These are phyloP conservation scores for Ceratonia siliqua DNA, from an alignment of 306 rosid genomes.

Conservation along the genomic window DNA sequence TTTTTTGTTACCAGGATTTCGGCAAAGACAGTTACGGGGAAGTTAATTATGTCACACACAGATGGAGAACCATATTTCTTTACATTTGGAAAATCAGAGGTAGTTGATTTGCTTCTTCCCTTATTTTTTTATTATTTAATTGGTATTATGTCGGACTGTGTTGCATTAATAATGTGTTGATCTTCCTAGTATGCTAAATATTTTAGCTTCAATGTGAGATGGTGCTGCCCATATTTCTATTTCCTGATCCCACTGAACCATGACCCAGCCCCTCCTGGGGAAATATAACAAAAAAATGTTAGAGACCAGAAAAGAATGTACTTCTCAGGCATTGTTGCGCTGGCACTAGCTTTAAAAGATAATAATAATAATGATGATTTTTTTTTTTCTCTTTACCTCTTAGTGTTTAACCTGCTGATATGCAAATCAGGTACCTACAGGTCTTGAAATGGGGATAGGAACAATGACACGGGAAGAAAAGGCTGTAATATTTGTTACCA, in stretches of 20 bases:
- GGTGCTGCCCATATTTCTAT: constrained; percentile 3
- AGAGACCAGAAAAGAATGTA: background rate
- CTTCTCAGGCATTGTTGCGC: constrained; percentile 25
- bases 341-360: constrained; percentile 6
- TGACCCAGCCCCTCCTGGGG: too few species aligned
- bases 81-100: constrained; percentile 95
- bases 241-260: background rate
- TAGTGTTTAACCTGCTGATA: constrained; percentile 20
- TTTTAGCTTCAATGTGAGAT: constrained; percentile 22
- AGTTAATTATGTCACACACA: constrained; percentile 60
- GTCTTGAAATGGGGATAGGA: constrained; percentile 97
- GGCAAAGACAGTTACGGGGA: constrained; percentile 71
- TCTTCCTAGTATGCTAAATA: constrained; percentile 2
- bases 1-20: constrained; percentile 67
- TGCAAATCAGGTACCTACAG: constrained; percentile 79
- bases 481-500: constrained; percentile 71
- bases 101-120: constrained; percentile 33
- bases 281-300: background rate
- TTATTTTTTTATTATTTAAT: constrained; percentile 8
- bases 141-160: constrained; percentile 5
- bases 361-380: background rate
- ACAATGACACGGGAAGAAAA: constrained; percentile 87
- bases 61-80: constrained; percentile 84
- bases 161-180: constrained; percentile 18
- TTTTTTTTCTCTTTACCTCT: constrained; percentile 6